Conservation (phyloP, 202 grass and related monocot species). For the Panicum virgatum region DNA sequence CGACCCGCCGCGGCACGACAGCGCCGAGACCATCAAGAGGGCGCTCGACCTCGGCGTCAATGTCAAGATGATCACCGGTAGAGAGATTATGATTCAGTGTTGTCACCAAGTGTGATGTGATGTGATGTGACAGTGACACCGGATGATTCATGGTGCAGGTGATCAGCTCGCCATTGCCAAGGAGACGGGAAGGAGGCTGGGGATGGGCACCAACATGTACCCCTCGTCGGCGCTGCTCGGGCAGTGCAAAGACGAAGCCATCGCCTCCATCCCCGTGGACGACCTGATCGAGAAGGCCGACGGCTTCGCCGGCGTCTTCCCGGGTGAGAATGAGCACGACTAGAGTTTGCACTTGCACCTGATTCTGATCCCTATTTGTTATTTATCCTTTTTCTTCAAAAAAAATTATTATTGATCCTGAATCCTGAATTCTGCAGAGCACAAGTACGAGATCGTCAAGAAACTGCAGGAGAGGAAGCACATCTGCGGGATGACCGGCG, state of each 20-base stretch:
- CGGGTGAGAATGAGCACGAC: constrained; percentile 33
- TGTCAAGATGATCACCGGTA: constrained; percentile 98
- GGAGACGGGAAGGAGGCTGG: constrained; percentile 94
- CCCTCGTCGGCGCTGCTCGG: constrained; percentile 79
- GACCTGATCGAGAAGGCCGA: constrained; percentile 94
- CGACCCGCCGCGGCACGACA: constrained; percentile 92
- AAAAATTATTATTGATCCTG: no score
- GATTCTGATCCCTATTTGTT: not conserved
- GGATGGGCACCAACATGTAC: constrained; percentile 99
- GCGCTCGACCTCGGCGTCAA: constrained; percentile 90
- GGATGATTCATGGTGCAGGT: constrained; percentile 37
- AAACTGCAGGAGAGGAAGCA: constrained; percentile 93
- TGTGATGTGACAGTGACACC: no score
- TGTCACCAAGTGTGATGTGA: no score
- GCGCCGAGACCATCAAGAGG: constrained; percentile 83
- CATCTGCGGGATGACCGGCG: constrained; percentile 97
- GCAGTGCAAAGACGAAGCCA: constrained; percentile 62
- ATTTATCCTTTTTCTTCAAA: no score
- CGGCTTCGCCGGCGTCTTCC: constrained; percentile 92
- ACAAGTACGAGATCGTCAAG: constrained; percentile 98
- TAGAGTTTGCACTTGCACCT: not conserved
- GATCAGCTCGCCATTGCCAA: constrained; percentile 96
- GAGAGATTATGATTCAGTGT: no score
- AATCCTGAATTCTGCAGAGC: constrained; percentile 54
- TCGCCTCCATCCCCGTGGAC: constrained; percentile 58